Base-by-base conservation (phyloP, 176 grass and related monocot genomes). In the Eremochloa ophiuroides region DNA sequence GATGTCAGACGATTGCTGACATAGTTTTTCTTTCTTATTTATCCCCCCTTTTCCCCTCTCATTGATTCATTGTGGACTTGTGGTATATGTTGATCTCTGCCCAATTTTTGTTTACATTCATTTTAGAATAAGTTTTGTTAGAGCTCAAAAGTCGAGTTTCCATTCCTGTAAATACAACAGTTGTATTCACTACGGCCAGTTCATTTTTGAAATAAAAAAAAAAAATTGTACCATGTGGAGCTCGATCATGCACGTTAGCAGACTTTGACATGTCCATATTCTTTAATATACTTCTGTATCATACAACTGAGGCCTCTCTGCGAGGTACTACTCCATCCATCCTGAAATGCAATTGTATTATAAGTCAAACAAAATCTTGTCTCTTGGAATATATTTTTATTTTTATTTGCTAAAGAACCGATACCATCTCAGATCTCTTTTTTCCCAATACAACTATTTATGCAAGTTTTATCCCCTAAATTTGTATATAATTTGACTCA, bases 91-190 rank as follows among this genome's bases (percentile, higher is more conserved):
- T 75, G 38, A 44, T 30, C 81, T 0, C 10, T 33, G 6, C 47
- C 7, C 51, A 68, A 27, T 20, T 72, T 76, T 81, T 89, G 51
- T 76, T 89, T 20, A 16, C 70, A 63, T 8, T 78, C 29, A 25
- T 58, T 69, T 68, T 85, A 89, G 81, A 80, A 88, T 88, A 88
- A 96, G 66, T 73, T 26, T 84, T 81, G 74, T 25, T 66, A 84
- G 65, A 75, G 83, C 64, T 69, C 77, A 39, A 70, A 74, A 82
- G 77, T 66, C 48, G 66, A 89, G 82, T 56, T 84, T 78, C 37
- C 51, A 84, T 91, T 74, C 89, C 71, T 94, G 91, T 94, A 94
- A 90, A 88, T 97, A 75, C 23, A 55, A 79, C 56, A 60, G 69
- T 56, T 93, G n/a, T 73, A 63, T 41, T 62, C 48, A 60, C 34